A percentile compares a stretch with the other conserved stretches of the same genome.
Conservation (phyloP, 2,329 filamentous ascomycete species). For the Alternaria dauci region DNA sequence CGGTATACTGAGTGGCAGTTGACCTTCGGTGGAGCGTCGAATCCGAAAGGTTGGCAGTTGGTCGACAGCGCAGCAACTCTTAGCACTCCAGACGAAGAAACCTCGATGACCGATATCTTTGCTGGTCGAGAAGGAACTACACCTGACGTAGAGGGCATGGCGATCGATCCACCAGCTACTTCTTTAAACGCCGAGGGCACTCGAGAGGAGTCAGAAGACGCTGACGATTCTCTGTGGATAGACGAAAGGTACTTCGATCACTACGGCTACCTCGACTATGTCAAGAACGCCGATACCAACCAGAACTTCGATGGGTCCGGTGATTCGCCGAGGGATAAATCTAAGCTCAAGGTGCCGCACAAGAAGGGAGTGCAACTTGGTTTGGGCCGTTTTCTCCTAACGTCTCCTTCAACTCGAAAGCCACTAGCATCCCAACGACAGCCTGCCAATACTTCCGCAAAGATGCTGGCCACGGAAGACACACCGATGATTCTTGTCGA, state of each 20-base stretch:
- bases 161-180: neutral
- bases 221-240: neutral
- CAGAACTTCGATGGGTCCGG: neutral
- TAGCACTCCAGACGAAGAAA: neutral
- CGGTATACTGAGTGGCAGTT: neutral
- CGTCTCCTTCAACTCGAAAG: neutral
- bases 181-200: neutral
- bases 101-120: neutral
- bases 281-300: neutral
- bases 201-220: neutral
- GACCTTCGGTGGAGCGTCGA: neutral
- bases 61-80: neutral
- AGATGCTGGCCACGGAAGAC: accelerated
- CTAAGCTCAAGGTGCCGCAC: neutral
- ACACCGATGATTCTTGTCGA: accelerated
- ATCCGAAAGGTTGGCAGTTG: neutral
- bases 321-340: neutral
- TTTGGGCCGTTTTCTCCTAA: neutral
- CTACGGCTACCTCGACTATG: slow-evolving; percentile 6
- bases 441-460: neutral
- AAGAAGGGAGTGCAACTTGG: neutral
- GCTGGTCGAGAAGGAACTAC: neutral
- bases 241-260: slow-evolving; percentile 14
- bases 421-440: neutral
- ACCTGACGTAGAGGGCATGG: neutral